These are phyloP conservation scores for Blastobotrys aristatus DNA, from an alignment of 1,139 yeast species.

Conservation along the genomic window DNA sequence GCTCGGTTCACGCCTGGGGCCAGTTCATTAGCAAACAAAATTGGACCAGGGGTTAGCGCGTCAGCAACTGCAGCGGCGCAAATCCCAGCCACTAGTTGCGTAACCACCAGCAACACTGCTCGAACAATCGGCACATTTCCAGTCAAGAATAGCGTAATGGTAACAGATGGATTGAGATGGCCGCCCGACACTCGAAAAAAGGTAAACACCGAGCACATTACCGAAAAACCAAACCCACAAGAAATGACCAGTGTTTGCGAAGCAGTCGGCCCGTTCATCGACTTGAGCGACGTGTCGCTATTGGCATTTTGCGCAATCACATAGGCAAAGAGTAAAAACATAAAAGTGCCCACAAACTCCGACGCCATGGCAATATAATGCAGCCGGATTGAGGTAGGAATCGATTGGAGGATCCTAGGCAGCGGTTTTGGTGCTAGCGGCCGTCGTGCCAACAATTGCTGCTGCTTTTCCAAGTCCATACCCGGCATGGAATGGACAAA, in stretches of 20 bases:
- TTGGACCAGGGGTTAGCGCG: conserved; percentile 81
- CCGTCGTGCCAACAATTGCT: background rate
- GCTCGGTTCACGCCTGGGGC: conserved; percentile 69
- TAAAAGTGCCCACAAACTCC: conserved; percentile 82
- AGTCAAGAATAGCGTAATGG: conserved; percentile 63
- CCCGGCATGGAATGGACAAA: no score
- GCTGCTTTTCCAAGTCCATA: no score
- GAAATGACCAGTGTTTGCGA: conserved; percentile 68
- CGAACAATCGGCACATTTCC: conserved; percentile 71
- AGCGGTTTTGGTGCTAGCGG: background rate
- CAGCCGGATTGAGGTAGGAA: conserved; percentile 38
- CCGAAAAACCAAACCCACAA: conserved; percentile 83
- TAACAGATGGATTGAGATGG: conserved; percentile 86
- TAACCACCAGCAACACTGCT: conserved; percentile 56
- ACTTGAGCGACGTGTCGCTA: conserved; percentile 29
- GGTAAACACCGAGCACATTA: conserved; percentile 68
- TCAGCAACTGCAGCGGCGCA: conserved; percentile 89
- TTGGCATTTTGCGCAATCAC: conserved; percentile 72
- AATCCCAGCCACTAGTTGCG: conserved; percentile 82
- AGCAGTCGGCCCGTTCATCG: conserved; percentile 55
- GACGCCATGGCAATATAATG: conserved; percentile 51
- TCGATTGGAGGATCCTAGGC: background rate
- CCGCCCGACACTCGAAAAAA: conserved; percentile 85
- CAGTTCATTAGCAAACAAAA: conserved; percentile 64
- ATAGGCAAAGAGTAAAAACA: conserved; percentile 77